phyloP scores from a whole-genome alignment of 2,329 filamentous ascomycete genomes.

The Ophiosphaerella herpotricha region DNA sequence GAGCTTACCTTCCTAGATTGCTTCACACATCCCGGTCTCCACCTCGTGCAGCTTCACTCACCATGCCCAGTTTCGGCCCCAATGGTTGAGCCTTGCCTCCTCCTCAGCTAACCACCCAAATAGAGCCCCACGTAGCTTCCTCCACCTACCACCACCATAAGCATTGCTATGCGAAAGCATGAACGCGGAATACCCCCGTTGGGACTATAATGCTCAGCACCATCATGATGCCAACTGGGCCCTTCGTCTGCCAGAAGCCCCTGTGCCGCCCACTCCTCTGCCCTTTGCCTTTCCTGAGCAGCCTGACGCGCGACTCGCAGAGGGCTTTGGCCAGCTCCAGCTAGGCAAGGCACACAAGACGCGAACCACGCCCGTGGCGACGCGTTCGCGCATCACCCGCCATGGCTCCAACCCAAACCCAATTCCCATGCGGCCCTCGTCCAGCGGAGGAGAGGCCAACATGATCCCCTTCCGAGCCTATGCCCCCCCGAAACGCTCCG shows the following conservation, averaged over 20 bases:
- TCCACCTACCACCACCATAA: conserved; percentile 8
- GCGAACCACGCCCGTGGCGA: conserved; percentile 40
- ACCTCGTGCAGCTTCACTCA: conserved; percentile 12
- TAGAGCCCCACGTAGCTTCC: conserved; percentile 24
- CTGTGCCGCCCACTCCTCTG: conserved; percentile 22
- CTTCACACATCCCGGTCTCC: conserved; percentile 10
- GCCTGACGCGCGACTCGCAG: conserved; percentile 26
- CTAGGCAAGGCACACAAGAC: conserved; percentile 28
- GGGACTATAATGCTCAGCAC: conserved; percentile 36
- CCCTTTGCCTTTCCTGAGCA: conserved; percentile 35
- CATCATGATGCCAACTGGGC: conserved; percentile 37
- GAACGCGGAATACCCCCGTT: conserved; percentile 42
- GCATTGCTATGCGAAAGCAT: conserved; percentile 45
- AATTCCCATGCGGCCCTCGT: conserved; percentile 29
- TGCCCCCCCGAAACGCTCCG: conserved; percentile 33
- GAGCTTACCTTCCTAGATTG: conserved; percentile 9
- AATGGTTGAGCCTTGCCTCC: conserved; percentile 4
- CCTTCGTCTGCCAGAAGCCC: conserved; percentile 27
- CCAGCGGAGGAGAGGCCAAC: conserved; percentile 37
- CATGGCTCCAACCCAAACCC: conserved; percentile 43
- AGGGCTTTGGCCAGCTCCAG: conserved; percentile 34
- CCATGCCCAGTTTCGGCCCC: conserved; percentile 2
- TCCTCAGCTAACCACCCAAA: conserved; percentile 30
- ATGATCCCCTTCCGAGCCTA: conserved; percentile 32
- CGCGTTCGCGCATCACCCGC: conserved; percentile 41